phyloP scores from a whole-genome alignment of 208 protist genomes.

The Trypanosomatidae sp. region DNA sequence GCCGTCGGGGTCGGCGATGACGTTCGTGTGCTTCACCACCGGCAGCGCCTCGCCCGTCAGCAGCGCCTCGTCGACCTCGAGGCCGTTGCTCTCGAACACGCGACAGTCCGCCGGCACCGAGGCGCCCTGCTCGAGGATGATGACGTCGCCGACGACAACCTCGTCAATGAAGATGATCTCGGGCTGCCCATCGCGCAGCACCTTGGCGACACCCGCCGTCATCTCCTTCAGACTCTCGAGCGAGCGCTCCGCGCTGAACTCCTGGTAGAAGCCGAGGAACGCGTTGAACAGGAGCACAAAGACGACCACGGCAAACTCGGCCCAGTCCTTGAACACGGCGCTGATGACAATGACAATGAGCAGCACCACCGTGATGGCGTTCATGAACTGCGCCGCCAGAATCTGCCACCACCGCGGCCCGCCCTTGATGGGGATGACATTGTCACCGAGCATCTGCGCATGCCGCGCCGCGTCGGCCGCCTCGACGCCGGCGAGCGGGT shows the following conservation, averaged over 20 bases:
- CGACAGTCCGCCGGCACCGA: conserved; percentile 92
- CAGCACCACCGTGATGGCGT: conserved; percentile 79
- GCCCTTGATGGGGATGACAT: conserved; percentile 67
- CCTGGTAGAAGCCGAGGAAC: conserved; percentile 79
- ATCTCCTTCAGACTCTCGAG: conserved; percentile 77
- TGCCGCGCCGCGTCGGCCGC: conserved; percentile 28
- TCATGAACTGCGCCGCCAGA: conserved; percentile 62
- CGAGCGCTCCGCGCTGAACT: conserved; percentile 77
- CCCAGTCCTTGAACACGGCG: conserved; percentile 72
- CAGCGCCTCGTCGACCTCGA: conserved; percentile 87
- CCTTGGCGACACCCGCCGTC: conserved; percentile 74
- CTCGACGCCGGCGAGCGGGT: conserved; percentile 28
- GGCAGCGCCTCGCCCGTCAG: conserved; percentile 90
- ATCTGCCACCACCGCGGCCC: conserved; percentile 55
- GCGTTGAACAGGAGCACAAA: conserved; percentile 83
- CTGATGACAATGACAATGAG: conserved; percentile 71
- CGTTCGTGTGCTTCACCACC: conserved; percentile 67
- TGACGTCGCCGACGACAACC: conserved; percentile 93
- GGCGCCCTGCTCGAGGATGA: conserved; percentile 87
- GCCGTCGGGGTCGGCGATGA: conserved; percentile 60
- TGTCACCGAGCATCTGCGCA: conserved; percentile 49
- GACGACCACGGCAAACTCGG: conserved; percentile 75
- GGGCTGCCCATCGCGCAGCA: conserved; percentile 84
- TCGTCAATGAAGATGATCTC: conserved; percentile 89
- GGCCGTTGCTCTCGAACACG: conserved; percentile 72